Conservation (phyloP, 257 asterid species). For the Nyctanthes arbortristis region DNA sequence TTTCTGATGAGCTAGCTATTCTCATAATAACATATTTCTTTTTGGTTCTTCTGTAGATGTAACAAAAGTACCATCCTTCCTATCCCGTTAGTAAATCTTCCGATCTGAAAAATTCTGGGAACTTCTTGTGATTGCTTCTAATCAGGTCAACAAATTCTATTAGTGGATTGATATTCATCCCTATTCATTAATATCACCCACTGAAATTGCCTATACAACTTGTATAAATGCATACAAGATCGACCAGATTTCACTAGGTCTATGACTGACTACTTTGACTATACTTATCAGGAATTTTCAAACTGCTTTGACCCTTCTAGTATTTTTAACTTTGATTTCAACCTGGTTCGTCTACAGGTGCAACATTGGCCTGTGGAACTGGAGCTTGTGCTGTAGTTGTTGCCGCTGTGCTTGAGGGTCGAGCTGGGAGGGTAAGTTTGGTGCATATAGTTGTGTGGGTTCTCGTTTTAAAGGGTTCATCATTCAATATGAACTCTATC, state of each 20-base stretch:
- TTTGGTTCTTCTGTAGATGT: too few species aligned
- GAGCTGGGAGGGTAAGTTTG: slow-evolving; percentile 69
- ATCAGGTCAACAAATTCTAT: too few species aligned
- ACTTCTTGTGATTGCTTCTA: too few species aligned
- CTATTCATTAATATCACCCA: neutral
- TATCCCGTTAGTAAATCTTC: too few species aligned
- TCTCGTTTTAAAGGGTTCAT: neutral
- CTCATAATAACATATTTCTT: too few species aligned
- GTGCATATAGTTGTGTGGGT: neutral
- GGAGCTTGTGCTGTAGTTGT: slow-evolving; percentile 96
- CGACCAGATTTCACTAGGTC: neutral
- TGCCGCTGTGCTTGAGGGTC: slow-evolving; percentile 93
- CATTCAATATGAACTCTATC: neutral
- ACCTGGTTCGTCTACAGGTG: slow-evolving; percentile 48
- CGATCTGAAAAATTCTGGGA: too few species aligned
- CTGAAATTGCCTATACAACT: neutral
- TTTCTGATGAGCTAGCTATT: too few species aligned
- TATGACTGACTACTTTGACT: neutral
- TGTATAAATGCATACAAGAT: neutral
- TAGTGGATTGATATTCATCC: neutral
- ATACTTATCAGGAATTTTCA: neutral
- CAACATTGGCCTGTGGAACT: slow-evolving; percentile 96
- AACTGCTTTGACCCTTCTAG: neutral
- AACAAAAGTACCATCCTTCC: too few species aligned
- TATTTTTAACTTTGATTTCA: neutral